A percentile compares a stretch with the other conserved stretches of the same genome.
These are phyloP conservation scores for Trametes meyenii DNA, from an alignment of 768 basidiomycete genomes.

Conservation along the genomic window DNA sequence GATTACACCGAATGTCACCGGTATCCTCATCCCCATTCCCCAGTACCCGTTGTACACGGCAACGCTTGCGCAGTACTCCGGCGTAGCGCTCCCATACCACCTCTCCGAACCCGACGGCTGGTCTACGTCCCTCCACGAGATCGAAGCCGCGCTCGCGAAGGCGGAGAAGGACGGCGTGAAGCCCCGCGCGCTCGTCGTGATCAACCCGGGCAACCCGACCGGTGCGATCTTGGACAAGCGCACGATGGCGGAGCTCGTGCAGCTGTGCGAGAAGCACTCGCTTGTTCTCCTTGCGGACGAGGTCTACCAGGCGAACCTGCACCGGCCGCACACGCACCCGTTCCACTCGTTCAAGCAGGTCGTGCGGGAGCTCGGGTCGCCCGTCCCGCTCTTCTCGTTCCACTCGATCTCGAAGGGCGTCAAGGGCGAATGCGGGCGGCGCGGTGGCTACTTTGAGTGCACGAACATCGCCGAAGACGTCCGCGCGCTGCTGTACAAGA, in stretches of 20 bases:
- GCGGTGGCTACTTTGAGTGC: slow-evolving; percentile 96
- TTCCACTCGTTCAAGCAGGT: slow-evolving; percentile 96
- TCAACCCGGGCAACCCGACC: slow-evolving; percentile 99
- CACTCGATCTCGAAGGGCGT: slow-evolving; percentile 98
- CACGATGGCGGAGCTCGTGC: slow-evolving; percentile 77
- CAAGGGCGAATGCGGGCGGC: slow-evolving; percentile 93
- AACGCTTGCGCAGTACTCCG: slow-evolving; percentile 82
- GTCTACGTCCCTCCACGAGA: slow-evolving; percentile 73
- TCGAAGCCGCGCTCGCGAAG: slow-evolving; percentile 67
- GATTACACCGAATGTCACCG: slow-evolving; percentile 65
- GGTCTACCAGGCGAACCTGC: slow-evolving; percentile 96
- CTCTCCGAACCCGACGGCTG: slow-evolving; percentile 83
- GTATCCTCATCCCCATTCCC: slow-evolving; percentile 94
- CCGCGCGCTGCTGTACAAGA: slow-evolving; percentile 91
- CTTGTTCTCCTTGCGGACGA: slow-evolving; percentile 96
- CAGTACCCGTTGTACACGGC: slow-evolving; percentile 99
- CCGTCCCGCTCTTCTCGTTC: slow-evolving; percentile 88
- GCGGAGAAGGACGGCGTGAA: slow-evolving; percentile 61
- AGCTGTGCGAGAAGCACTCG: slow-evolving; percentile 79
- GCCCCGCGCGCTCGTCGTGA: slow-evolving; percentile 89
- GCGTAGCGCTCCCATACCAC: slow-evolving; percentile 84
- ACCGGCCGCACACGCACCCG: slow-evolving; percentile 61
- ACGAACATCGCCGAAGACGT: slow-evolving; percentile 79
- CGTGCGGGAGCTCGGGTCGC: slow-evolving; percentile 65
- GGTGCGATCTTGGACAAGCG: slow-evolving; percentile 76